Base-by-base conservation (phyloP, 2,329 filamentous ascomycete genomes). In the Decorospora gaudefroyi region DNA sequence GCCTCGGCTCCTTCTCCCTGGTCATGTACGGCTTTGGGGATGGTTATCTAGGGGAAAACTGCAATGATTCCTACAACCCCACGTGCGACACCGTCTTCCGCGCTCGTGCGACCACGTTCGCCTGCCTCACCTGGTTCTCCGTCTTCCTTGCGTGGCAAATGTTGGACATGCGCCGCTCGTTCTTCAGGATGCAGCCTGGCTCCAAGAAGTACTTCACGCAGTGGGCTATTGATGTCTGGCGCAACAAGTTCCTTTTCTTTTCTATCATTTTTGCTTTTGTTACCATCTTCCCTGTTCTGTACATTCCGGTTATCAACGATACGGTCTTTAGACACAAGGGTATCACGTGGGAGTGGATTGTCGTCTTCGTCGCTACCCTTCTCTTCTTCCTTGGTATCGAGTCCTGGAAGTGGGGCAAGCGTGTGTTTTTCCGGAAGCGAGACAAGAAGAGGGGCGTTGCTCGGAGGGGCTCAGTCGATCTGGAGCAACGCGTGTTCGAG, bases 131-230 rank as follows among this genome's bases (percentile, higher is more conserved):
- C 68, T 73, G 3, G 59, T 75, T 0, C 67, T 75, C 7, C 72
- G 77, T 90, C 12, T 87, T 90, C 74, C 76, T 88, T 6, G 86
- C 87, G 1, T 90, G 87, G 87, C 86, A 90, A 65, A 85, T 88
- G 63, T 56, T 52, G 53, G 78, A 87, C 62, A 79, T 86, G 71
- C 83, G 86, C 22, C 81, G 84, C 37, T 85, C 81, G 6, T 87
- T 90, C 74, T 90, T 90, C 77, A 77, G 79, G 59, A 86, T 88
- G 82, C 80, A 87, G 60, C 82, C 85, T 0, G 74, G 75, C 12
- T 80, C 77, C 17, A 82, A 78, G 57, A 74, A 72, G 44, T 81
- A 83, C 54, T 65, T 68, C 46, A 68, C 64, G 3, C 82, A 86
- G 56, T 88, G 84, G 84, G 77, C 82, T 57, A 64, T 75, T 52